Evolutionary conservation across 805 yeast genomes (phyloP), one percentile per base, ranked within the genome.

Genomic region (Candida vaughaniae): DNA sequence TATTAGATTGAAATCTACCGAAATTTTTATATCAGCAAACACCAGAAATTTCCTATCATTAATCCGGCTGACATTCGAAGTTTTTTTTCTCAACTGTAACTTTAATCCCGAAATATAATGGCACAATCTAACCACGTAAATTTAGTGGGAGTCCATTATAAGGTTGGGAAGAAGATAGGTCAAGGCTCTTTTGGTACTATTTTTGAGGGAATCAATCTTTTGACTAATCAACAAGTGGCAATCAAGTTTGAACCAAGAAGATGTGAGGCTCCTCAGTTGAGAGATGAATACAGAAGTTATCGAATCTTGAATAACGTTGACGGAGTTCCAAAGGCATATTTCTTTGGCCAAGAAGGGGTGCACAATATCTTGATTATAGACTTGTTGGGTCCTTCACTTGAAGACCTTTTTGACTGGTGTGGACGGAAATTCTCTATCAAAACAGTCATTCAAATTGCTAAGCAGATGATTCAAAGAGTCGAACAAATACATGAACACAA

Each of bases 131-230:
- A 48, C 38, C 27, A 45, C 34, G 38, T 51, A 10, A 45, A 43
- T 33, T 36, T 68, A n/a, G 73, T 68, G n/a, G 82, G 81, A 6
- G 69, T 75, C 28, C 95, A 85, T 58, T 85, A 82, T 60, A 82
- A 82, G 47, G 77, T 84, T 39, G 93, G 91, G 7, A 83, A 84
- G 53, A 85, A 85, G 60, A 85, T 85, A 37, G 95, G 95, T 25
- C 93, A 85, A 56, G 95, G 95, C 2, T 84, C 93, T 0, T 85
- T 85, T 66, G 95, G 95, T 23, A 84, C 85, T 6, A 81, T 85
- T 36, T 85, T 85, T 58, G 89, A 85, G 63, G 95, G 95, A 27
- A 76, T 79, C 39, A 86, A 85, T 53, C 64, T 85, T 43, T 64
- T 85, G 42, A 76, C 83, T 45, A 78, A 80, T 32, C 69, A 62